A percentile compares a stretch with the other conserved stretches of the same genome.
Conservation (phyloP, 805 yeast species). For the Spathaspora girioi region DNA sequence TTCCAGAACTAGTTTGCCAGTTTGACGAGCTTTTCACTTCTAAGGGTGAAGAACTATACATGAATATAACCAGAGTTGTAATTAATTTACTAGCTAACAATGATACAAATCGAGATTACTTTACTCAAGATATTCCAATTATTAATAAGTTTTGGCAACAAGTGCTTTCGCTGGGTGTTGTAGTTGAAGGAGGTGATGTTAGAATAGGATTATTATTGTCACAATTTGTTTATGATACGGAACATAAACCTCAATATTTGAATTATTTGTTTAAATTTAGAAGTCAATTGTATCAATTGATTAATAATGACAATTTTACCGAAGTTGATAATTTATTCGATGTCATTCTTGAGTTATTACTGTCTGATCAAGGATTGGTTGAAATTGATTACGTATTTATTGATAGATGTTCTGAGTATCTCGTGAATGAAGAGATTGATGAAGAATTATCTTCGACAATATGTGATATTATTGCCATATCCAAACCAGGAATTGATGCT, state of each 20-base stretch:
- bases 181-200: conserved; percentile 7
- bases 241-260: conserved; percentile 12
- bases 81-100: conserved; percentile 36
- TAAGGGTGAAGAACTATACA: conserved; percentile 4
- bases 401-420: neutral
- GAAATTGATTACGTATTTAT: neutral
- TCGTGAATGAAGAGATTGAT: neutral
- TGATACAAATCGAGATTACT: conserved; percentile 17
- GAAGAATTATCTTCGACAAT: conserved; percentile 1
- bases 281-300: neutral
- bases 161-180: neutral
- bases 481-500: neutral
- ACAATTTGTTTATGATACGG: conserved; percentile 30
- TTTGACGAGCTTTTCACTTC: conserved; percentile 1
- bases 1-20: neutral
- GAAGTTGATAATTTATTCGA: conserved; percentile 6
- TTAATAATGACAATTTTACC: neutral
- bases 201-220: conserved; percentile 21
- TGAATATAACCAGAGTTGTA: conserved; percentile 24
- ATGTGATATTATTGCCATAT: conserved; percentile 7
- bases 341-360: conserved; percentile 8
- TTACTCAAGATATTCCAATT: conserved; percentile 5
- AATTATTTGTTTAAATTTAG: conserved; percentile 10
- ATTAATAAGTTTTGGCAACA: conserved; percentile 17
- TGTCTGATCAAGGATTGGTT: neutral